Conservation (phyloP, 441 rosid species). For the Gossypium davidsonii region DNA sequence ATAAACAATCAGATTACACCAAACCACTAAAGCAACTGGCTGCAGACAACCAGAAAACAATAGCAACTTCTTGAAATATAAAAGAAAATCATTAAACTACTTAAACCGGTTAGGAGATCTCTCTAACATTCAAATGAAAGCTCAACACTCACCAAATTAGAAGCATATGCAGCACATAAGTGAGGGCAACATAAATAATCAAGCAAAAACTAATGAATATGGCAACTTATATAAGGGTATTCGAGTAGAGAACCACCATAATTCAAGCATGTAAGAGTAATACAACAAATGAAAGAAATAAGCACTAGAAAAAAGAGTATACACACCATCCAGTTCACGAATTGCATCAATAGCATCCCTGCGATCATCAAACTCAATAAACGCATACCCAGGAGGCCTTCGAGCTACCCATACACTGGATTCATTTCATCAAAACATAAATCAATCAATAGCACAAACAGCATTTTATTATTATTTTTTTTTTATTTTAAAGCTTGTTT, state of each 20-base stretch:
- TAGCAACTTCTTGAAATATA: background rate
- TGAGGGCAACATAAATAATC: background rate
- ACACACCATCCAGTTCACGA: constrained; percentile 68
- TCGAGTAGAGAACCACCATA: background rate
- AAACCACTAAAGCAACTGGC: background rate
- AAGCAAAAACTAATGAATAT: background rate
- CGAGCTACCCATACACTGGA: constrained; percentile 97
- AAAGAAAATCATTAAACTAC: background rate
- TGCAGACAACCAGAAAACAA: background rate
- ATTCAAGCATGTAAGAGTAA: background rate
- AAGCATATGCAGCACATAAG: background rate
- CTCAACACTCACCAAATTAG: background rate
- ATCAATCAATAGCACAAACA: background rate
- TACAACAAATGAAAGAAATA: background rate
- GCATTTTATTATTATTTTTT: too few relatives aligned
- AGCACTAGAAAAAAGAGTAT: background rate
- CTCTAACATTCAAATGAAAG: background rate
- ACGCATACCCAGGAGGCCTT: constrained; percentile 94
- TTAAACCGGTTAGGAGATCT: background rate
- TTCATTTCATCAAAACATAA: background rate
- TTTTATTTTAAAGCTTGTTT: background rate
- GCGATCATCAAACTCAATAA: constrained; percentile 77
- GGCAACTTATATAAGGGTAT: background rate
- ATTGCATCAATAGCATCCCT: constrained; percentile 88
- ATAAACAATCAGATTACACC: background rate